These are phyloP conservation scores for Colletotrichum sp. DNA, from an alignment of 2,329 filamentous ascomycete genomes.

Conservation along the genomic window DNA sequence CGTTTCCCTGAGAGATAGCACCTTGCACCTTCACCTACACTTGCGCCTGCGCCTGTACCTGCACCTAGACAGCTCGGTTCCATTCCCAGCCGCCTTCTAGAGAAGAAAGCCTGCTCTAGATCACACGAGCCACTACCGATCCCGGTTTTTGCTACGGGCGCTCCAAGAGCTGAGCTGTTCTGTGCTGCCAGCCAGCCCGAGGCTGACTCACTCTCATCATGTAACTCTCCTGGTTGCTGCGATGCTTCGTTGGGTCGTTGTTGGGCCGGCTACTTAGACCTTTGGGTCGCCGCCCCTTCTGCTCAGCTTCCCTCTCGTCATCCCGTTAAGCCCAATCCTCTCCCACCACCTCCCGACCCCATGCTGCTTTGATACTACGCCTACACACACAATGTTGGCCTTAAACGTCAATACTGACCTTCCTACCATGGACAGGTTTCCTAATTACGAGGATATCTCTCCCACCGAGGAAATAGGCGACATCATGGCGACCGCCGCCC, in stretches of 20 bases:
- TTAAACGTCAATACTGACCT: slow-evolving; percentile 46
- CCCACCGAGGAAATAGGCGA: slow-evolving; percentile 33
- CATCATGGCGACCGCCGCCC: slow-evolving; percentile 36
- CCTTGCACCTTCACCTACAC: background rate
- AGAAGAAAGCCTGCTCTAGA: slow-evolving; percentile 6
- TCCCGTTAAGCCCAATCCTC: background rate
- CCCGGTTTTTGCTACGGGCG: slow-evolving; percentile 10
- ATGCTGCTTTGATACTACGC: background rate
- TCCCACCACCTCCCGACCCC: background rate
- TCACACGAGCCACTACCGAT: background rate
- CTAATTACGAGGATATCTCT: slow-evolving; percentile 43
- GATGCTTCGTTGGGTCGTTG: slow-evolving; percentile 3
- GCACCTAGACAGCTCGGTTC: background rate
- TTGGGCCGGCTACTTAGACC: slow-evolving; percentile 14
- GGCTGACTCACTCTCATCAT: slow-evolving; percentile 17
- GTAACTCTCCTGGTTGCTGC: slow-evolving; percentile 17
- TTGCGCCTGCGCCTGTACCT: background rate
- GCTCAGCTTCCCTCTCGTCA: background rate
- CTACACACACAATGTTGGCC: slow-evolving; percentile 36
- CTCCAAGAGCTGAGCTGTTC: slow-evolving; percentile 5
- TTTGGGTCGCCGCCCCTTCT: background rate
- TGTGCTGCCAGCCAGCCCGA: slow-evolving; percentile 4
- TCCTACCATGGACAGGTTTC: slow-evolving; percentile 44
- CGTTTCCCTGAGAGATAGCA: background rate
- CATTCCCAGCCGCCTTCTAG: background rate